A percentile compares a stretch with the other conserved stretches of the same genome.
These are phyloP conservation scores for Chlamydomonas urium DNA, from an alignment of 139 green algal genomes.

Conservation along the genomic window DNA sequence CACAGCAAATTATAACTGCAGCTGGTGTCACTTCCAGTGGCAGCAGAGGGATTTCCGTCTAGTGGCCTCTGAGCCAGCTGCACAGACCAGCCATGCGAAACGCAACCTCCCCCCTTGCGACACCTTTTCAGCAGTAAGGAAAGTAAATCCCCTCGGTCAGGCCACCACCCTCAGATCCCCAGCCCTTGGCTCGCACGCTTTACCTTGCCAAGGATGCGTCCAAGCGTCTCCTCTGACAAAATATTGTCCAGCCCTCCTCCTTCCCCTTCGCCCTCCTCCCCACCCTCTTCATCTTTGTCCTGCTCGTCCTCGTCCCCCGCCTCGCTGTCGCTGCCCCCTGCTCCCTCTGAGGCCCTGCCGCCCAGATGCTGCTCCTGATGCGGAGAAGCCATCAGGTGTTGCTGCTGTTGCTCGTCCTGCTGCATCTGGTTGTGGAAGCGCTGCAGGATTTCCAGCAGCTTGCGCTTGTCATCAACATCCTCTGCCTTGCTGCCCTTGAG, in stretches of 20 bases:
- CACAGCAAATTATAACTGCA: no score
- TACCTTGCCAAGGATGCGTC: conserved; percentile 35
- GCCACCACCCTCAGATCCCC: no score
- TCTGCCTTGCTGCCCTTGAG: conserved; percentile 32
- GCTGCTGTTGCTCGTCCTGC: conserved; percentile 17
- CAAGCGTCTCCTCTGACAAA: conserved; percentile 36
- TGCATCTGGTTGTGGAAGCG: conserved; percentile 41
- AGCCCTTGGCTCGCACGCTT: no score
- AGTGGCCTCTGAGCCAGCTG: no score
- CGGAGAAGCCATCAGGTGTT: conserved; percentile 1
- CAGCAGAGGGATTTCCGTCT: no score
- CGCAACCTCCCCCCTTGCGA: no score
- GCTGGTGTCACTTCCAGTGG: no score
- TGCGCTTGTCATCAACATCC: conserved; percentile 27
- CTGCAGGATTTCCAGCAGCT: conserved; percentile 59
- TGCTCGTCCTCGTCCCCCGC: background rate
- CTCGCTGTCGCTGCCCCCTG: background rate
- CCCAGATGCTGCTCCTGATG: background rate
- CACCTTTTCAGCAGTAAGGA: no score
- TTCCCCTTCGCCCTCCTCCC: background rate
- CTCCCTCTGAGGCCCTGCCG: no score
- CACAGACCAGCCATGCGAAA: no score
- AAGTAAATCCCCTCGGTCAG: no score
- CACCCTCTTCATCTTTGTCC: conserved; percentile 1
- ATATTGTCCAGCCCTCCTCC: background rate